Base-by-base conservation (phyloP, 257 asterid genomes). In the Solanum megistacrolobum region DNA sequence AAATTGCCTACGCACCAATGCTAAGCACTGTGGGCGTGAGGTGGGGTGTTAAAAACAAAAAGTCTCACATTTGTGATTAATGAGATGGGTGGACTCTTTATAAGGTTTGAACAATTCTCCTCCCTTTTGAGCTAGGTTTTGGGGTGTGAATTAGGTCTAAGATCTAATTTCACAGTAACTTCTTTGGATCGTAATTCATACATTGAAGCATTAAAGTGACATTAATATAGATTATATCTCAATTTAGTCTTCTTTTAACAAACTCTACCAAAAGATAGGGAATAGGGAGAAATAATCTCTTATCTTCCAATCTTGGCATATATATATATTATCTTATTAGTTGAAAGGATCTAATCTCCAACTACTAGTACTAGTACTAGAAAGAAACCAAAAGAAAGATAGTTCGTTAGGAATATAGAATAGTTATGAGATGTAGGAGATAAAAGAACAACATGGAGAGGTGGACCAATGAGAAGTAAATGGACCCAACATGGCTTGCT, bases 401-500 rank as follows among this genome's bases (percentile, higher is more conserved):
- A 65, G 72, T 65, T 62, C 71, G 66, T 13, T 43, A 81, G 3
- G 16, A 4, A 46, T 16, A 6, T 18, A 79, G 16, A 8, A n/a
- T 43, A 79, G 66, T 79, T 27, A 27, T 43, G 85, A 35, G 83
- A 74, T 73, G 82, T 5, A 35, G 82, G 82, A 35, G 18, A 73
- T 35, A 20, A 73, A 73, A 73, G 82, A 34, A 73, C 46, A 35
- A 9, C 20, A 35, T 36, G 52, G 83, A 36, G 52, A 38, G 13
- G n/a, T 27, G 89, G 88, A 88, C 87, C 89, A 88, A 74, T 74
- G 90, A 68, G 94, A 91, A 65, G 92, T 91, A 91, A 89, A 90
- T 91, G 98, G 97, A 89, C 96, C 95, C 95, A 87, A 55, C 55
- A 90, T 94, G 97, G 91, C 89, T 92, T 92, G 96, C 94, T 89